Evolutionary conservation across 371 early-diverging fungal genomes (phyloP), one percentile per base, ranked within the genome.

Genomic region (Mucor piriformis): DNA sequence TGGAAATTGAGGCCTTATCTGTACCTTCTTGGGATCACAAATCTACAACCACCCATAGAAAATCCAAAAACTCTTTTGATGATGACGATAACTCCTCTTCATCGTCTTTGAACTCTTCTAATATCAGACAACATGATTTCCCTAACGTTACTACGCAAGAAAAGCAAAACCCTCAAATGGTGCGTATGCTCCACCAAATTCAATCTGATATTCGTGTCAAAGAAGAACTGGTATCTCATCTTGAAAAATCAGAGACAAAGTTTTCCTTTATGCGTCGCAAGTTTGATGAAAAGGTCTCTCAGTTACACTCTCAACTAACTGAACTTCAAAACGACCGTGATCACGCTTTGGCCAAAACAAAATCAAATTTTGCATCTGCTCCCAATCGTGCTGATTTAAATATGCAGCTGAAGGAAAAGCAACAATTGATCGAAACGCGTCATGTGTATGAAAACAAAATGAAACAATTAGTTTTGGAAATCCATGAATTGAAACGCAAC

Each of bases 131-230:
- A 27, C 21, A 34, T 33, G 34, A 29, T 29, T 29, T 29, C 29
- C 4, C 8, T 8, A 29, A 29, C 8, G 29, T 29, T 4, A 33
- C 18, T 12, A 43, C 25, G 1, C 25, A 44, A 11, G 62, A 57
- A 48, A 67, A 61, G 13, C 55, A 60, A 33, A 77, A 76, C 38
- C 76, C 81, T 25, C 75, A 77, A 47, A 33, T 79, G 35, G 68
- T 67, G 3, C 79, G 77, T 35, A 77, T 86, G 68, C 78, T 88
- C 10, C 83, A 84, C 60, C 86, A 88, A 61, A 86, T 90, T 20
- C 88, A 88, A 61, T 76, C 82, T 5, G 91, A 91, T 52, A 90
- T 91, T 63, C 76, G 79, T 33, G 87, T 88, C 46, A 87, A 87
- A 64, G 84, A 85, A 58, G 84, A 83, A 38, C 75, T 87, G 4